Conservation (phyloP, 345 rosid genomes). For the Excoecaria agallocha region DNA sequence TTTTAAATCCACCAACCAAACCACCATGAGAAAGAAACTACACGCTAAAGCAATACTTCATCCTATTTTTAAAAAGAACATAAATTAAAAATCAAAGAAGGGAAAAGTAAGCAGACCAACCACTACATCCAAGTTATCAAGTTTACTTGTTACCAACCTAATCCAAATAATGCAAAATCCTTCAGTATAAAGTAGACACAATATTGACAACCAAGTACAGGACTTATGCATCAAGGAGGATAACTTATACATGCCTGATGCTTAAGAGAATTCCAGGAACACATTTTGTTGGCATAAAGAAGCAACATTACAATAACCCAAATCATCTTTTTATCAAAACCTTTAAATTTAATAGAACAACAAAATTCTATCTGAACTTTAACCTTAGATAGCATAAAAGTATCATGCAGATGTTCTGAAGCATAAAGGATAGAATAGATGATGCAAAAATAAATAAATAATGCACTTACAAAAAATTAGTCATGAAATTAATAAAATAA, state of each 20-base stretch:
- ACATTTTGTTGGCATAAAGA: not conserved
- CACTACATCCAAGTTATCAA: not conserved
- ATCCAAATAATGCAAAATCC: not conserved
- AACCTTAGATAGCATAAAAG: no score
- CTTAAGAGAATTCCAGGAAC: not conserved
- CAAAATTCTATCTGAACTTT: no score
- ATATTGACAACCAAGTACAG: not conserved
- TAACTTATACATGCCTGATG: not conserved
- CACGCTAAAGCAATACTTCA: slow-evolving; percentile 67
- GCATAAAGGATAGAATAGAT: not conserved
- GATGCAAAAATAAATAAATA: not conserved
- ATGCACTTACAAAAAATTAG: not conserved
- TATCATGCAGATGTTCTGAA: no score
- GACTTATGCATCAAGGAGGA: not conserved
- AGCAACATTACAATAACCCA: not conserved
- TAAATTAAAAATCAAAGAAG: not conserved
- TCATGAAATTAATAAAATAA: no score
- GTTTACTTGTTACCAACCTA: not conserved
- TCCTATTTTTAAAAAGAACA: slow-evolving; percentile 47
- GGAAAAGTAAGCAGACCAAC: not conserved
- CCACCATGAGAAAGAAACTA: slow-evolving; percentile 78
- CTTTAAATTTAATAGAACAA: not conserved
- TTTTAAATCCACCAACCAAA: slow-evolving; percentile 90
- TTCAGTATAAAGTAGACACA: not conserved
- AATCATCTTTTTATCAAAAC: not conserved